These are phyloP conservation scores for Croton laevigatus DNA, from an alignment of 441 rosid genomes.

Conservation along the genomic window DNA sequence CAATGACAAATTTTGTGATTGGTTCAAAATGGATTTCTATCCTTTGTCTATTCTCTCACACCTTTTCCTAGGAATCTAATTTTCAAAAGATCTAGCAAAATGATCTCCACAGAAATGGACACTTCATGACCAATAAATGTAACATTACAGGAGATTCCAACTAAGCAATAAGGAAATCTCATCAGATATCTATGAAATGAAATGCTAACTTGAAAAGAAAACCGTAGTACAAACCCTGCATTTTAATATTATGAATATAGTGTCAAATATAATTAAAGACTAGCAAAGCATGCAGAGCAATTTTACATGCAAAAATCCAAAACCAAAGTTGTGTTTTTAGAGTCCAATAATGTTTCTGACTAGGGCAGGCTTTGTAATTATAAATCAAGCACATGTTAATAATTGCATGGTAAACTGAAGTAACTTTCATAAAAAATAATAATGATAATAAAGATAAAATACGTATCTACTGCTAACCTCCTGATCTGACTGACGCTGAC, in stretches of 20 bases:
- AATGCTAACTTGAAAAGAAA: constrained; percentile 1
- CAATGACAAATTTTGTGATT: not conserved
- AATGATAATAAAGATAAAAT: not conserved
- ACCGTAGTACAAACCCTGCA: not conserved
- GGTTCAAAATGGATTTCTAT: not conserved
- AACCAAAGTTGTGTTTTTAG: not conserved
- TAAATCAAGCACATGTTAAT: not conserved
- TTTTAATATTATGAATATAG: not conserved
- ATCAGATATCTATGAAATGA: constrained; percentile 3
- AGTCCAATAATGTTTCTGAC: not conserved
- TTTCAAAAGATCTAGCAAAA: not conserved
- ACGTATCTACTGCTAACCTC: constrained; percentile 39
- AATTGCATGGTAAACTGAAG: not conserved
- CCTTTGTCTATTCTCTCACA: not conserved
- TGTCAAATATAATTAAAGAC: not conserved
- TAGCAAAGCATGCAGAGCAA: not conserved
- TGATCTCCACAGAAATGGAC: not conserved
- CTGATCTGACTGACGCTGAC: constrained; percentile 39
- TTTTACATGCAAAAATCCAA: not conserved
- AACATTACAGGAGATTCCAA: not conserved
- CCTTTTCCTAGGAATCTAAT: not conserved
- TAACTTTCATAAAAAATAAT: no score
- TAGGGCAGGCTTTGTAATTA: not conserved
- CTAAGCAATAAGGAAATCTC: not conserved
- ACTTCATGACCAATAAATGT: constrained; percentile 4